Base-by-base conservation (phyloP, 306 rosid species). In the Citrullus colocynthis region DNA sequence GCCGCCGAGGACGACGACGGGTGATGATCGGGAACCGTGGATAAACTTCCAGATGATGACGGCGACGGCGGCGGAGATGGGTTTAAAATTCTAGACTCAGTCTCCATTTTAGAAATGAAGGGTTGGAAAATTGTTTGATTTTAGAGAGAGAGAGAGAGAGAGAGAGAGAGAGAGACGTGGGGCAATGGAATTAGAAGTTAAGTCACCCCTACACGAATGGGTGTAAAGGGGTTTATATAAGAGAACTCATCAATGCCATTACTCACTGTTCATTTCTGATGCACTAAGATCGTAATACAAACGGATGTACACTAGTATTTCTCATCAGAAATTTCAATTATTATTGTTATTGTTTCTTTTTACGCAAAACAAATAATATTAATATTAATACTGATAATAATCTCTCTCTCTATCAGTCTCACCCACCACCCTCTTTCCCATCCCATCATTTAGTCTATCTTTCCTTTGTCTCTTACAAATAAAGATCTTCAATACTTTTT, bases 131-230 rank as follows among this genome's bases (percentile, higher is more conserved):
- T 7, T 42, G 48, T 9, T 44, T 44, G 49, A 9, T 44, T 44
- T 44, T 44, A 44, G 49, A 44, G 55, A 15, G 55, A 51, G 55
- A 49, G 51, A 1, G 74, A 30, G 60, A 24, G 28, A 24, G 28
- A 24, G n/a, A 21, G 52, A 54, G 54, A 59, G 57, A n/a, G 60
- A 30, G 76, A 67, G 51, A 16, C 24, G 60, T 72, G 60, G 77
- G 59, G 60, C 36, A 71, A 48, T 70, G 12, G 58, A 48, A 70
- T 70, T 21, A 15, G 62, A 16, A 30, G 61, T 51, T 28, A 73
- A 73, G 61, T 49, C 78, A 74, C 78, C 62, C 61, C 78, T 74
- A 74, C 78, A 74, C 78, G 78, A 74, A 74, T 74, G 78, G 78
- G 78, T 74, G 14, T 74, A 74, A 48, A 51, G 15, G 45, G 62